phyloP scores from a whole-genome alignment of 345 rosid species.

The Hibiscus mutabilis region DNA sequence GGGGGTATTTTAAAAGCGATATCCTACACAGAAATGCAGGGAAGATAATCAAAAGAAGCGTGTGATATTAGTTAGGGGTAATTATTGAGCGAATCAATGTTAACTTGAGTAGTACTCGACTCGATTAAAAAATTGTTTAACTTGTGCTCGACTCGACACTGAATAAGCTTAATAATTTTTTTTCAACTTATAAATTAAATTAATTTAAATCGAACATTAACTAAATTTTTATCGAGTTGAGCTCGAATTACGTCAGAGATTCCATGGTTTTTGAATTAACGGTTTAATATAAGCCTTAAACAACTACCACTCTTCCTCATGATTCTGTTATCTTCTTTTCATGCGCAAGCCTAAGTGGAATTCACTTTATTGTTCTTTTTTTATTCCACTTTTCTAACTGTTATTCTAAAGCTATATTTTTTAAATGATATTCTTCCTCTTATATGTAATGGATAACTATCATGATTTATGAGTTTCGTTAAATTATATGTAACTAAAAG shows the following conservation, averaged over 20 bases:
- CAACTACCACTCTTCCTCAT: constrained; percentile 31
- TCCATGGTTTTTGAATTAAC: constrained; percentile 9
- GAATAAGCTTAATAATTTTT: too few relatives aligned
- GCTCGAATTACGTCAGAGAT: not conserved
- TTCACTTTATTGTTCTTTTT: constrained; percentile 23
- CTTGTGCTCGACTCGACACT: too few relatives aligned
- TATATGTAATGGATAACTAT: not conserved
- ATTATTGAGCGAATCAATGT: too few relatives aligned
- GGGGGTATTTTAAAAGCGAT: constrained; percentile 1
- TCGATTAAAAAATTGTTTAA: too few relatives aligned
- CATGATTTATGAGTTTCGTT: too few relatives aligned
- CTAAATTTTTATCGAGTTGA: too few relatives aligned
- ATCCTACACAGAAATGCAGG: constrained; percentile 11
- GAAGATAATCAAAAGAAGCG: constrained; percentile 3
- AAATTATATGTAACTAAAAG: too few relatives aligned
- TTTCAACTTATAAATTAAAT: too few relatives aligned
- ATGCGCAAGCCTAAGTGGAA: constrained; percentile 29
- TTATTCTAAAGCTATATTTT: constrained; percentile 22
- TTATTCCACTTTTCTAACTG: constrained; percentile 21
- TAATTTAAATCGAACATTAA: too few relatives aligned
- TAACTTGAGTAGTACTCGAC: too few relatives aligned
- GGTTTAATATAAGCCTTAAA: constrained; percentile 10
- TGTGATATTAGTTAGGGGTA: not conserved
- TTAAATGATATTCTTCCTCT: constrained; percentile 8
- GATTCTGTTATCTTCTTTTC: constrained; percentile 53